Base-by-base conservation (phyloP, 257 asterid genomes). In the Galeopsis tetrahit region DNA sequence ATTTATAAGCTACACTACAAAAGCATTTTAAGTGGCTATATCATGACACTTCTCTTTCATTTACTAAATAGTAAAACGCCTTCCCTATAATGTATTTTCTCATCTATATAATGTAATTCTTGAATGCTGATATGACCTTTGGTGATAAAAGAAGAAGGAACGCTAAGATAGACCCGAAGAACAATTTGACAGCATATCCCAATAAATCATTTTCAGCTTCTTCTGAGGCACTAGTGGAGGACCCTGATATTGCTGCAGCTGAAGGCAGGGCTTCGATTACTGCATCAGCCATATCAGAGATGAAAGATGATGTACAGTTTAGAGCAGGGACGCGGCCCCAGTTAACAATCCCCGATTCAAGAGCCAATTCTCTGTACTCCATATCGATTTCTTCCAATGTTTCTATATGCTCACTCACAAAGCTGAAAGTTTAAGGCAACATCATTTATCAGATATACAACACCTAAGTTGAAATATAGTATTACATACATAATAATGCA, bases 311-410 rank as follows among this genome's bases (percentile, higher is more conserved):
- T 31, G 88, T 89, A 71, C 98, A 94, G 87, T 94, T 94, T 10
- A 94, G 87, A 63, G 98, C 97, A 39, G 98, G 98, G 53, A 93
- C 98, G 5, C 98, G 96, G 7, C 98, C 98, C 98, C 98, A 93
- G 14, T 91, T 85, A 42, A 83, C 81, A 65, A 93, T 82, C 58
- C 98, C 98, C 0, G 97, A 93, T 75, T 88, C 97, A 43, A 88
- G 86, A 42, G 99, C 98, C 77, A 94, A 71, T 38, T 94, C 87
- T 78, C 40, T 85, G 89, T 94, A 94, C 85, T 94, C 99, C 96
- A 94, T 91, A 34, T 94, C 99, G 48, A 91, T 94, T 82, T 91
- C 99, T 78, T 94, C 99, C 10, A 94, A 96, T 5, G 99, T 94
- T 78, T 94, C 99, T 69, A 94, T 94, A 83, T 94, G 99, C 92